Evolutionary conservation across 768 basidiomycete species (phyloP), one percentile per base, ranked within the genome.

Genomic region (Russula vinacea): DNA sequence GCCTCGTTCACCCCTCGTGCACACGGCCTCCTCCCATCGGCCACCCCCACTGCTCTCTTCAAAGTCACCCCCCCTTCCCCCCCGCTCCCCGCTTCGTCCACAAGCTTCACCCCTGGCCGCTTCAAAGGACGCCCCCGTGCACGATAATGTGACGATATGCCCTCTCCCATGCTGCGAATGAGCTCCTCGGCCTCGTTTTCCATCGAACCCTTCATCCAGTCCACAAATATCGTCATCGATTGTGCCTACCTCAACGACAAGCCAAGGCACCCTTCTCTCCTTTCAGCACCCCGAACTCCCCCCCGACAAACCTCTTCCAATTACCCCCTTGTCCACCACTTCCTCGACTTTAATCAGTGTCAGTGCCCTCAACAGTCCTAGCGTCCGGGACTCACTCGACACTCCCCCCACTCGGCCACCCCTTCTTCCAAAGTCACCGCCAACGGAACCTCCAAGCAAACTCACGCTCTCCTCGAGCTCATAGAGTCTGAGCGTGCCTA

Each of bases 401-500:
- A 62, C 68, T 19, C 66, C 64, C 58, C 72, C 17, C 47, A 51
- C 32, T 60, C 65, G 52, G 60, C 62, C 54, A 65, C 57, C 29
- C 42, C 60, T 11, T 68, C 67, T 19, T 62, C 66, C 32, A 69
- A 62, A n/a, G n/a, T 16, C 17, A 22, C 35, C 17, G 16, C 58
- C 19, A 57, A 55, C 70, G 65, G 74, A 84, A 70, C 81, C 86
- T 32, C 64, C 40, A 92, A 92, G 75, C 83, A 91, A 42, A 80
- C 84, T 26, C 88, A 93, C 72, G 90, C 90, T 10, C 77, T 93
- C 24, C 82, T 84, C 56, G 92, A 94, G 68, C 75, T 94, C 32
- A 80, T 93, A 51, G 84, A 87, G 13, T 89, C 89, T 24, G 91
- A 94, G 71, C 79, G 88, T 32, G 87, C 89, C 1, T 92, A 92